Conservation (phyloP, 257 asterid genomes). For the Solanum rostratum region DNA sequence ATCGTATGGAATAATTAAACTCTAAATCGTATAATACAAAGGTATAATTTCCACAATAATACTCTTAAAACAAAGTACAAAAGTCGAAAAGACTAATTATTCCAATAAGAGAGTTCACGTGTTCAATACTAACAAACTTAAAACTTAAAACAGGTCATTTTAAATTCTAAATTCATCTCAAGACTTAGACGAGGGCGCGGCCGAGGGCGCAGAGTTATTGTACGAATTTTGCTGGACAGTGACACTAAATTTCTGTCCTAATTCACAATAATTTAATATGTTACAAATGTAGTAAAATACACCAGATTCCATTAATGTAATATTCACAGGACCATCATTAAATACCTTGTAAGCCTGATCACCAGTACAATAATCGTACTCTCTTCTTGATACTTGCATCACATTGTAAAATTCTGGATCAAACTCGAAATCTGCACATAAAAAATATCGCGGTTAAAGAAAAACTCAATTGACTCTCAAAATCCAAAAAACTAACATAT, state of each 20-base stretch:
- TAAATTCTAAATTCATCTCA: not conserved
- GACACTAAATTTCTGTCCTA: constrained; percentile 43
- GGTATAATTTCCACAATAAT: no score
- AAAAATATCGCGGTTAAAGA: not conserved
- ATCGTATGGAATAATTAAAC: no score
- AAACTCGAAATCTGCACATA: constrained; percentile 49
- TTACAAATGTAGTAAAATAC: constrained; percentile 48
- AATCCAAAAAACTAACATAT: no score
- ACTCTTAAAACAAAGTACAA: no score
- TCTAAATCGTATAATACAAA: no score
- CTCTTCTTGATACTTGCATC: constrained; percentile 45
- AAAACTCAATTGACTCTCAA: no score
- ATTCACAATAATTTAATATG: constrained; percentile 38
- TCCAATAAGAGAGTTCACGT: no score
- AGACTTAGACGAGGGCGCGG: not conserved
- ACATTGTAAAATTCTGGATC: constrained; percentile 41
- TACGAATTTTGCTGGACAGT: constrained; percentile 10
- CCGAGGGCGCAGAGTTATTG: not conserved
- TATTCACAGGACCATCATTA: constrained; percentile 32
- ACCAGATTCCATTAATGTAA: constrained; percentile 26
- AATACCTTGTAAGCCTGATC: constrained; percentile 27
- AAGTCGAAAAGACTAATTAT: no score
- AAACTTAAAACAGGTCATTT: not conserved
- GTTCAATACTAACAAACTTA: not conserved
- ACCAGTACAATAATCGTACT: constrained; percentile 33